Evolutionary conservation across 495 filamentous ascomycete species (phyloP).

Genomic region (Aspergillus bertholletiae): DNA sequence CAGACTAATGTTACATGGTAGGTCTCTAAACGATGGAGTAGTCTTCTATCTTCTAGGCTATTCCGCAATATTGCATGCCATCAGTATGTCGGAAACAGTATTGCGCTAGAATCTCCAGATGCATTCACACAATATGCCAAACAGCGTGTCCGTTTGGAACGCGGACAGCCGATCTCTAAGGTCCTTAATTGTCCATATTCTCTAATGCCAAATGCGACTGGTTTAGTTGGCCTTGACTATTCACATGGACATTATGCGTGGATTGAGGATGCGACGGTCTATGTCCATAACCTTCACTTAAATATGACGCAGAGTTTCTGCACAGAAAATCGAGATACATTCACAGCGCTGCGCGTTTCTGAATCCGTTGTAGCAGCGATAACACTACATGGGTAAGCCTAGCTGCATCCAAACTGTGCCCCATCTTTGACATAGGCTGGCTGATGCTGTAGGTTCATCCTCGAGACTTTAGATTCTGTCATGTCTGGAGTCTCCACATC

Average conservation of each 20-base stretch:
- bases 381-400: constrained; percentile 23
- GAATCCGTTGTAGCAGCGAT: constrained; percentile 21
- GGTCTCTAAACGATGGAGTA: constrained; percentile 33
- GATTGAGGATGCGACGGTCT: constrained; percentile 12
- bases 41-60: constrained; percentile 22
- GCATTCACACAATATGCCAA: constrained; percentile 14
- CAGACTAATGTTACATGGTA: constrained; percentile 1
- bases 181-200: background rate
- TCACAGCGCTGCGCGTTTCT: constrained; percentile 18
- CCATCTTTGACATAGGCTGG: background rate
- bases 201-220: background rate
- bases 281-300: constrained; percentile 15
- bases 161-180: constrained; percentile 13
- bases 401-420: background rate
- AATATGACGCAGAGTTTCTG: constrained; percentile 11
- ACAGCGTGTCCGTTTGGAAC: constrained; percentile 19
- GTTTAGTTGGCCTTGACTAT: constrained; percentile 17
- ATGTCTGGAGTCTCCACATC: constrained; percentile 28
- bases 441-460: background rate
- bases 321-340: constrained; percentile 27
- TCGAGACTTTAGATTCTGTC: constrained; percentile 19
- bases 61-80: constrained; percentile 15
- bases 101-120: background rate
- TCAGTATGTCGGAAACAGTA: constrained; percentile 7
- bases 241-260: constrained; percentile 22